Base-by-base conservation (phyloP, 768 basidiomycete genomes). In the Trametes gibbosa region DNA sequence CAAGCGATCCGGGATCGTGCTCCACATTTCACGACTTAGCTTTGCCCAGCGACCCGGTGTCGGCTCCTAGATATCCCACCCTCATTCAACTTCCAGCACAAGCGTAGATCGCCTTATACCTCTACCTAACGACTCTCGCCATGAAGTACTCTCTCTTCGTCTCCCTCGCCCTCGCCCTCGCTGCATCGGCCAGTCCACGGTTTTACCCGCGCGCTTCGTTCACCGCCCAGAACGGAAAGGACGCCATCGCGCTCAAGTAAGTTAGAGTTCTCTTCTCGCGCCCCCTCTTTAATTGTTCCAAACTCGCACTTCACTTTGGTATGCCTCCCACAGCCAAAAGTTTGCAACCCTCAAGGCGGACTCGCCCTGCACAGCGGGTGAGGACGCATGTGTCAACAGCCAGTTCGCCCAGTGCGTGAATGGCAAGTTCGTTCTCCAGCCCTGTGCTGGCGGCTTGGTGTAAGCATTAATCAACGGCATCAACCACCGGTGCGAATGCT, bases 381-480 rank as follows among this genome's bases (percentile, higher is more conserved):
- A 79, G 48, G 65, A 77, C 39, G 82, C 83, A 8, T 87, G 85
- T 63, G 69, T 84, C 10, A 69, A 73, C 60, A 66, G 70, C 37
- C 61, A 76, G 34, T 81, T 86, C 57, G 84, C 84, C 0, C 83
- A 82, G 59, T 87, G 86, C 65, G 81, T 81, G 16, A 71, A 68
- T 29, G 82, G 81, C 53, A 63, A 67, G 50, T 78, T 74, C 50
- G 68, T 73, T 47, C 50, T 67, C 29, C 64, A 57, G 21, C 40
- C 62, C 5, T 75, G 75, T 60, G 66, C 48, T 2, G 43, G 61
- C 14, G 68, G 65, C 12, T 48, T 63, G 14, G 34, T 64, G 65
- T 72, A 46, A 48, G 68, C 59, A 49, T 17, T 14, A 19, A 32
- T 13, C 21, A 25, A 29, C 13, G 13, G 27, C 27, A 16, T 40